Evolutionary conservation across 371 early-diverging fungal genomes (phyloP).

Genomic region (Zychaea mexicana): DNA sequence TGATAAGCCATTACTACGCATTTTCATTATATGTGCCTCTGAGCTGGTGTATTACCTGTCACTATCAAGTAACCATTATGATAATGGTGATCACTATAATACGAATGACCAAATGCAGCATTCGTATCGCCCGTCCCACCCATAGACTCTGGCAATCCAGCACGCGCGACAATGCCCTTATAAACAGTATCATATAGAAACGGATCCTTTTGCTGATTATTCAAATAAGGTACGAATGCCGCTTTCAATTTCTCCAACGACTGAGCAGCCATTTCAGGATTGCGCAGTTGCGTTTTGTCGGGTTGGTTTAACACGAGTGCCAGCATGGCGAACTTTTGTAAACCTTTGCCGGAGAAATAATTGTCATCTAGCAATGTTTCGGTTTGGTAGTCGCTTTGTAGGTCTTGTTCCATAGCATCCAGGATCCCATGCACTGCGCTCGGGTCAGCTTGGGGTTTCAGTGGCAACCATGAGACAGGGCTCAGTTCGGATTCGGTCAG

Average conservation of each 20-base stretch:
- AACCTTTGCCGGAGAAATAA: constrained; percentile 77
- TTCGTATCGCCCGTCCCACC: constrained; percentile 45
- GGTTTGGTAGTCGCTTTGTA: constrained; percentile 40
- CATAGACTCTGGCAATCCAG: constrained; percentile 44
- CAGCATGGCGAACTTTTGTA: constrained; percentile 70
- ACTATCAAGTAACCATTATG: constrained; percentile 74
- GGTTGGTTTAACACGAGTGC: constrained; percentile 54
- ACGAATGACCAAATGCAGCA: constrained; percentile 51
- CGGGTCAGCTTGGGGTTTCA: constrained; percentile 31
- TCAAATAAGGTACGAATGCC: constrained; percentile 58
- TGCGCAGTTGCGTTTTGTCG: constrained; percentile 49
- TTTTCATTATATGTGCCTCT: too few species aligned
- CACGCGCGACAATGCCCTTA: constrained; percentile 61
- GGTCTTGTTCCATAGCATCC: constrained; percentile 37
- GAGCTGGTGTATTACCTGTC: too few species aligned
- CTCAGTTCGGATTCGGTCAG: constrained; percentile 47
- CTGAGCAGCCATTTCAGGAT: constrained; percentile 34
- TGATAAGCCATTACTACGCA: too few species aligned
- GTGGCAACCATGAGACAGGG: constrained; percentile 42
- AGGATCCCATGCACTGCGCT: constrained; percentile 40
- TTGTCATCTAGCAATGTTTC: constrained; percentile 51
- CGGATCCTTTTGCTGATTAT: constrained; percentile 55
- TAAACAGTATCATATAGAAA: constrained; percentile 69
- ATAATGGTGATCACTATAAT: constrained; percentile 78
- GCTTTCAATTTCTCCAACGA: constrained; percentile 48